Conservation (phyloP, 2,329 filamentous ascomycete species). For the Cercospora nicotianae region DNA sequence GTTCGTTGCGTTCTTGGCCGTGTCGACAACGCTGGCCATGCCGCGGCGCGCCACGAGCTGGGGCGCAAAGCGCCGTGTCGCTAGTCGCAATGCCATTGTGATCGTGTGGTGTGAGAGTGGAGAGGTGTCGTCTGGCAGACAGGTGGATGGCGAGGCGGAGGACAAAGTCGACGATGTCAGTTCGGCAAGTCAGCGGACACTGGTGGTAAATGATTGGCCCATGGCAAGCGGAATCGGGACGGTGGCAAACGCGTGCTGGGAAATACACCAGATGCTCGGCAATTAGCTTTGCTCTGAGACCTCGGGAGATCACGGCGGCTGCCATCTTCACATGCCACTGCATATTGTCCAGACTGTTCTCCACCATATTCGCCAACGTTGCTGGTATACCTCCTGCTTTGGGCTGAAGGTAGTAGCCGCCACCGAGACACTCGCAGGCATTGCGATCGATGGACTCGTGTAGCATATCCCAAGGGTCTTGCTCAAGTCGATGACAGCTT, state of each 20-base stretch:
- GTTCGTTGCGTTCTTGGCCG: slow-evolving; percentile 37
- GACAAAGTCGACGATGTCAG: slow-evolving; percentile 21
- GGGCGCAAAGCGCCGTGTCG: slow-evolving; percentile 40
- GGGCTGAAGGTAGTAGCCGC: background rate
- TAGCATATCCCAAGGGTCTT: background rate
- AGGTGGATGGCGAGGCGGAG: slow-evolving; percentile 11
- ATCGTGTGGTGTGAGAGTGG: slow-evolving; percentile 25
- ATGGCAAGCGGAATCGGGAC: background rate
- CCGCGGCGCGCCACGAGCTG: slow-evolving; percentile 37
- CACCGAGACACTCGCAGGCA: background rate
- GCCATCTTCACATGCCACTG: background rate
- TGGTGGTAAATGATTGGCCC: slow-evolving; percentile 3
- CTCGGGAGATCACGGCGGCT: slow-evolving; percentile 5
- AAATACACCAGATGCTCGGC: slow-evolving; percentile 2
- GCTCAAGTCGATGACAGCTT: slow-evolving; percentile 5
- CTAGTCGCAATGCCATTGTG: slow-evolving; percentile 41
- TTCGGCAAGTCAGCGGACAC: background rate
- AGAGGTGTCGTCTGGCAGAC: slow-evolving; percentile 19
- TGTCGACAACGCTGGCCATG: slow-evolving; percentile 41
- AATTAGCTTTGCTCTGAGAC: slow-evolving; percentile 3
- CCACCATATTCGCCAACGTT: background rate
- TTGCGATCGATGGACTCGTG: background rate
- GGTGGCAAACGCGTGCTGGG: slow-evolving; percentile 9
- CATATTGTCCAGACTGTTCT: background rate
- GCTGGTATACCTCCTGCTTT: background rate